These are phyloP conservation scores for Mycena capillaripes DNA, from an alignment of 768 basidiomycete species.

Conservation along the genomic window DNA sequence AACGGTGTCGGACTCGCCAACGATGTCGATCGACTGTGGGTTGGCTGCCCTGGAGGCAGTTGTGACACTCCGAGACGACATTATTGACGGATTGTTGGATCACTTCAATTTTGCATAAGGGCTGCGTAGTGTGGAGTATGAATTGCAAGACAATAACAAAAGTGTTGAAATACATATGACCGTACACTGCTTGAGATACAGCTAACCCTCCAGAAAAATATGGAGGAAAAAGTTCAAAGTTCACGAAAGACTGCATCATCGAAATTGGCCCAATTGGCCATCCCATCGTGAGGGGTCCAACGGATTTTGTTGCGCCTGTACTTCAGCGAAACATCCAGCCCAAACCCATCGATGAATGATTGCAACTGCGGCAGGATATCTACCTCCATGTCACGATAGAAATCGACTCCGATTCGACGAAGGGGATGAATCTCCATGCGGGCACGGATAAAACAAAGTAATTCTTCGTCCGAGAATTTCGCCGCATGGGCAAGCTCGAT, in stretches of 20 bases:
- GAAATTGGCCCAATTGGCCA: too few relatives aligned
- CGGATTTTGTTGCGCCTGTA: not conserved
- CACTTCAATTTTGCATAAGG: constrained; percentile 46
- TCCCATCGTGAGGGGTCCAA: too few relatives aligned
- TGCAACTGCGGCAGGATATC: not conserved
- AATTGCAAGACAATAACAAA: not conserved
- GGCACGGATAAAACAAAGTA: not conserved
- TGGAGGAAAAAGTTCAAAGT: too few relatives aligned
- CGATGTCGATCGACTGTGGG: constrained; percentile 58
- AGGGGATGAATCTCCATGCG: constrained; percentile 3
- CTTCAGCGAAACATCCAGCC: not conserved
- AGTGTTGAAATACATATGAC: too few relatives aligned
- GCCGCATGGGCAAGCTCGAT: not conserved
- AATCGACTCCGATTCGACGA: not conserved
- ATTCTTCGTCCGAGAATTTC: not conserved
- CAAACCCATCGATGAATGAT: not conserved
- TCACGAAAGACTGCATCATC: too few relatives aligned
- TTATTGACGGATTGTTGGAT: constrained; percentile 53
- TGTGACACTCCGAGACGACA: constrained; percentile 53
- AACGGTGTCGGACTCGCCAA: constrained; percentile 48
- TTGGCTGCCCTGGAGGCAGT: constrained; percentile 61
- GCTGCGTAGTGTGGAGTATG: not conserved
- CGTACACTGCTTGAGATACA: too few relatives aligned
- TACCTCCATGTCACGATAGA: not conserved
- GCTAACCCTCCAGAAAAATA: too few relatives aligned